Percentiles rank a stretch among this genome's conserved stretches.
Conservation (phyloP, 768 basidiomycete genomes). For the Scleroderma bovista region DNA sequence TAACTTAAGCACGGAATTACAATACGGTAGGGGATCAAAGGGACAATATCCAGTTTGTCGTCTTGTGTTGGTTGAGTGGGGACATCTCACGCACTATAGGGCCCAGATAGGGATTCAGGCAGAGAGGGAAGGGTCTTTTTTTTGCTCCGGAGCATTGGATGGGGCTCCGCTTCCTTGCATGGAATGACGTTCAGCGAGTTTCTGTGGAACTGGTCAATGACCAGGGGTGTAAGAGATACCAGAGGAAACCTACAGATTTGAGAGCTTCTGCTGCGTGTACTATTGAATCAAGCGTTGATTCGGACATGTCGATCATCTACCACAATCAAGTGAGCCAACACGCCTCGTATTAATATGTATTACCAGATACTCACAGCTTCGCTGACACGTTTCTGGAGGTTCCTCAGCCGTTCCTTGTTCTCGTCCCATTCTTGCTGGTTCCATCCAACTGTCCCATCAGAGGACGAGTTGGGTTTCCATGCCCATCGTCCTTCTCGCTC, state of each 20-base stretch:
- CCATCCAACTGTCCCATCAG: constrained; percentile 15
- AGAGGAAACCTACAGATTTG: constrained; percentile 46
- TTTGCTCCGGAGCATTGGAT: constrained; percentile 17
- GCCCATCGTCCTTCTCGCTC: constrained; percentile 1
- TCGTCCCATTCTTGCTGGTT: constrained; percentile 37
- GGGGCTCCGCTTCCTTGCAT: constrained; percentile 13
- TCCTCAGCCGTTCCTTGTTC: constrained; percentile 42
- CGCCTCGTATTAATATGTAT: not conserved
- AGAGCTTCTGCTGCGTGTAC: constrained; percentile 51
- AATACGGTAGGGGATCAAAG: constrained; percentile 11
- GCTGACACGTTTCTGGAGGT: constrained; percentile 43
- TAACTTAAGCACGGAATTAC: too few relatives aligned
- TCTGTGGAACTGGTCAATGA: constrained; percentile 21
- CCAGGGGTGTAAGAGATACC: not conserved
- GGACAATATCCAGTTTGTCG: constrained; percentile 25
- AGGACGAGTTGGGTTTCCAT: constrained; percentile 3
- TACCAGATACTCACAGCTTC: constrained; percentile 37
- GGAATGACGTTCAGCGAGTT: constrained; percentile 21
- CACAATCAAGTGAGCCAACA: not conserved
- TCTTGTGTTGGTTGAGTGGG: constrained; percentile 8
- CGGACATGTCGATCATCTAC: constrained; percentile 58
- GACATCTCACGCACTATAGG: constrained; percentile 16
- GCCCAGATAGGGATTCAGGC: constrained; percentile 17
- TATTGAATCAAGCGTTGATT: constrained; percentile 60
- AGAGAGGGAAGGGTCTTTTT: constrained; percentile 23